Evolutionary conservation across 1,284 basidiomycete genomes (phyloP), one percentile per base, ranked within the genome.

Genomic region (Cerioporus squamosus): DNA sequence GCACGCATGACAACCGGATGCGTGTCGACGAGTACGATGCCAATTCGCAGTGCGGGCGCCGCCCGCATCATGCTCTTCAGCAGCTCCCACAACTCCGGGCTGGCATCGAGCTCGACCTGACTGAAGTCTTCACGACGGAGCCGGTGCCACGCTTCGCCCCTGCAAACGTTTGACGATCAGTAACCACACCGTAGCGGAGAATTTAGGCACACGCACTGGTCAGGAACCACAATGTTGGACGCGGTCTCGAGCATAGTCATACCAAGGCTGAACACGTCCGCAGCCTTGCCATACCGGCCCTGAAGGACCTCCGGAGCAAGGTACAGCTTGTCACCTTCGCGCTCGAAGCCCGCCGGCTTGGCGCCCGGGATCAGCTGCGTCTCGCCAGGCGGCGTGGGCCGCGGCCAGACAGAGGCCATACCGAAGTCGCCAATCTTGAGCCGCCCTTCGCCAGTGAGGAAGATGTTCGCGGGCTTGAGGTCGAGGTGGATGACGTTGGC

Each of bases 341-440:
- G 84, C 75, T 97, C 95, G 69, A 95, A 95, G 43, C 84, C 86
- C 58, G 82, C 82, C 18, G 77, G 43, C 43, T 76, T 64, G 74
- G 61, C 72, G 56, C 68, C 72, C 60, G 67, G 63, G 24, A 64
- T 64, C 33, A 64, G 43, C 42, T 51, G 61, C 59, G 73, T 49
- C 58, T 74, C 69, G 45, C 72, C 75, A 12, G 72, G 66, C 10
- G 69, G 70, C 26, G 62, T 62, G 2, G 76, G 78, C 44, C 94
- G 81, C 2, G 93, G 94, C 89, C 91, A 94, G 51, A 92, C 68
- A 2, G 92, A 90, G 6, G 95, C 95, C 83, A 98, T 91, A n/a
- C 97, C 97, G 81, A 99, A 99, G 75, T 99, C 97, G 15, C 95
- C 95, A 71, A 99, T 96, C 81, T 96, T 97, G 77, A 99, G 91